Base-by-base conservation (phyloP, 2,329 filamentous ascomycete species). In the Verticillium alfalfae region DNA sequence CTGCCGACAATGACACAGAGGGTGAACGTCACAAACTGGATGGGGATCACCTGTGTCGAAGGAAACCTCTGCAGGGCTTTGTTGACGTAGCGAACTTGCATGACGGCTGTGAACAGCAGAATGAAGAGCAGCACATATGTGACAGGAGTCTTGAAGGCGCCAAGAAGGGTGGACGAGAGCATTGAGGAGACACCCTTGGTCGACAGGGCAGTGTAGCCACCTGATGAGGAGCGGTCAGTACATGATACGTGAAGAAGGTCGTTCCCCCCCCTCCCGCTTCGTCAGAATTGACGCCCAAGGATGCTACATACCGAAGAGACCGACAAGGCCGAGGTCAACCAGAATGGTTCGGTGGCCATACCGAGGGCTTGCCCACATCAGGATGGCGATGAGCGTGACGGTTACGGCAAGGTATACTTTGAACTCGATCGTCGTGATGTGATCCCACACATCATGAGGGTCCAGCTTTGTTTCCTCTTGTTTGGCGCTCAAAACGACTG, bases 81-180 rank as follows among this genome's bases (percentile, higher is more conserved):
- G 78, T 98, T 99, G 72, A 99, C 85, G 72, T 98, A 99, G 72
- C 92, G 94, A 68, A 99, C 94, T 77, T 99, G 95, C 90, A 98
- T 93, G 63, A 99, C 81, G 7, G 95, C 95, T 1, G 94, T 98
- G 56, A 80, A 84, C 18, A 95, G 81, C 34, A 99, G 83, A 57
- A 98, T 83, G 58, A 90, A 79, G 9, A 95, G 74, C n/a, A 99
- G 84, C 1, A 88, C 84, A 71, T 98, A 99, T 22, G 93, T 96
- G 64, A 99, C 89, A 0, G 94, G 93, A 39, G 94, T 98, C 0
- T 92, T 89, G 66, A 99, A 91, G 16, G 92, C 92, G 68, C 90
- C 87, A 83, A 93, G 92, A 22, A 98, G 84, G 0, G 91, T 96
- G 58, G 92, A 93, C 0, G 95, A 97, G 22, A 99, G 83, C 78